These are phyloP conservation scores for Pestalotiopsis fici DNA, from an alignment of 2,329 filamentous ascomycete species.

Conservation along the genomic window DNA sequence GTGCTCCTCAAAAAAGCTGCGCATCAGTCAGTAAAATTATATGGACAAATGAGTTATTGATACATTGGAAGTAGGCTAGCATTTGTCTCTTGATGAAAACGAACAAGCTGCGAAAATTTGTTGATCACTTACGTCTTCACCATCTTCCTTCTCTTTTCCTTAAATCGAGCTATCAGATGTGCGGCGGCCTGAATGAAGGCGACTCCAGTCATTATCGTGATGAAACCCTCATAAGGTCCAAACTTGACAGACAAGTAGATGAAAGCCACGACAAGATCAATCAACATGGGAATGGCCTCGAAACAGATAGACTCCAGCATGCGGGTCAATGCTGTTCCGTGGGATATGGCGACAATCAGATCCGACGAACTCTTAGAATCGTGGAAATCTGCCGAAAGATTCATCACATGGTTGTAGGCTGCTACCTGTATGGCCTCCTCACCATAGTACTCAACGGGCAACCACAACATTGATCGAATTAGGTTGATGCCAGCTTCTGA, in stretches of 20 bases:
- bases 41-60: too few species aligned
- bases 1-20: slow-evolving; percentile 53
- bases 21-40: background rate
- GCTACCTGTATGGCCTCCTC: slow-evolving; percentile 54
- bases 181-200: slow-evolving; percentile 57
- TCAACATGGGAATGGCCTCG: slow-evolving; percentile 58
- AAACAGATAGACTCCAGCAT: slow-evolving; percentile 61
- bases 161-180: slow-evolving; percentile 51
- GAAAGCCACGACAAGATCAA: slow-evolving; percentile 61
- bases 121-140: slow-evolving; percentile 41
- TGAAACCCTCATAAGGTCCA: slow-evolving; percentile 63
- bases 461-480: slow-evolving; percentile 56
- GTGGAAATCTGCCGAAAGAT: slow-evolving; percentile 62
- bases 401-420: slow-evolving; percentile 61
- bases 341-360: slow-evolving; percentile 57
- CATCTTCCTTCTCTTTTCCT: slow-evolving; percentile 49
- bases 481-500: slow-evolving; percentile 58
- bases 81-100: too few species aligned
- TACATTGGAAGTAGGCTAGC: slow-evolving; percentile 22
- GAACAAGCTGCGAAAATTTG: too few species aligned
- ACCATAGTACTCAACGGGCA: slow-evolving; percentile 59
- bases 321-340: slow-evolving; percentile 53
- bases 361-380: slow-evolving; percentile 62
- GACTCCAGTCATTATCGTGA: slow-evolving; percentile 58
- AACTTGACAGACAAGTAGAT: slow-evolving; percentile 60